phyloP scores from a whole-genome alignment of 768 basidiomycete genomes.

The Ramaria sp. region DNA sequence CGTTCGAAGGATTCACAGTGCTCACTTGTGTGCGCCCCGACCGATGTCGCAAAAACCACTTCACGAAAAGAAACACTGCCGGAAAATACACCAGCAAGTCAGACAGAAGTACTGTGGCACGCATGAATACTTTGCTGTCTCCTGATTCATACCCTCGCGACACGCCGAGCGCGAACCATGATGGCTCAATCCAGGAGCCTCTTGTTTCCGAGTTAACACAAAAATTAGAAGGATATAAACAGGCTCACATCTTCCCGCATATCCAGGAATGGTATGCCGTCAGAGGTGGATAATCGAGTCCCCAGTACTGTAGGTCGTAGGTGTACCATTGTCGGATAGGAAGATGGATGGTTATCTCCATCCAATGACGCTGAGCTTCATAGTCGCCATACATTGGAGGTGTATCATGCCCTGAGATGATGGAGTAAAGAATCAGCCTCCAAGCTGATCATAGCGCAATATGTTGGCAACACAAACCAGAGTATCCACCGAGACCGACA shows the following conservation, averaged over 20 bases:
- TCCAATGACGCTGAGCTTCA: slow-evolving; percentile 92
- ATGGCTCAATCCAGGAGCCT: slow-evolving; percentile 36
- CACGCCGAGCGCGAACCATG: slow-evolving; percentile 60
- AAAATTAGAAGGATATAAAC: slow-evolving; percentile 10
- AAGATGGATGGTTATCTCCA: slow-evolving; percentile 78
- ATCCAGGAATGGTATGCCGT: slow-evolving; percentile 86
- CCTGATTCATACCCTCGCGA: slow-evolving; percentile 67
- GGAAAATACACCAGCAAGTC: slow-evolving; percentile 70
- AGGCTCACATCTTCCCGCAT: slow-evolving; percentile 59
- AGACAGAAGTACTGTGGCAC: slow-evolving; percentile 54
- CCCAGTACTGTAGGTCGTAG: slow-evolving; percentile 87
- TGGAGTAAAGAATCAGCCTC: background rate
- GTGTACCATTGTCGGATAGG: slow-evolving; percentile 75
- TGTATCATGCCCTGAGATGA: slow-evolving; percentile 41
- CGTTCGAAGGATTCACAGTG: background rate
- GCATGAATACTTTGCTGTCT: slow-evolving; percentile 68
- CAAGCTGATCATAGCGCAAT: background rate
- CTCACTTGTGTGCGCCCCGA: slow-evolving; percentile 73
- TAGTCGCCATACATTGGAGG: slow-evolving; percentile 90
- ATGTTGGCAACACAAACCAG: slow-evolving; percentile 39
- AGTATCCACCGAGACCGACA: slow-evolving; percentile 70
- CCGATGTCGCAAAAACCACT: slow-evolving; percentile 53
- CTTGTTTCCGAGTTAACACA: slow-evolving; percentile 19
- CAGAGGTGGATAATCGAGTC: slow-evolving; percentile 88
- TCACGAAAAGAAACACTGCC: slow-evolving; percentile 55